These are phyloP conservation scores for Kodamaea laetipori DNA, from an alignment of 805 yeast genomes.

Conservation along the genomic window DNA sequence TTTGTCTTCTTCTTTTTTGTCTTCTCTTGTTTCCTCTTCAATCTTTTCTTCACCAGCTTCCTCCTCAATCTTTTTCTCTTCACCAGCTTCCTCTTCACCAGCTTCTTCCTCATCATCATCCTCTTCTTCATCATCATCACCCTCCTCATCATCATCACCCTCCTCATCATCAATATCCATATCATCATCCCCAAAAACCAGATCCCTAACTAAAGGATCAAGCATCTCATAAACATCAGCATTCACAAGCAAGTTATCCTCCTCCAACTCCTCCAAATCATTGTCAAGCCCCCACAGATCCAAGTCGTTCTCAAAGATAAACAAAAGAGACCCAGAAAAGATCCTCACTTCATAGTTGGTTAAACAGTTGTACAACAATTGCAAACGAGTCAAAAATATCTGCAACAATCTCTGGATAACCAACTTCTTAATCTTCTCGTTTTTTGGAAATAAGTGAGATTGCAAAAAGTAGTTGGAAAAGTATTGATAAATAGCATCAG, in stretches of 20 bases:
- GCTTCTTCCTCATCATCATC: constrained; percentile 2
- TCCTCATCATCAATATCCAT: constrained; percentile 24
- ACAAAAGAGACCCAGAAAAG: constrained; percentile 70
- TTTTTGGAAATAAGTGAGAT: constrained; percentile 6
- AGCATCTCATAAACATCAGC: constrained; percentile 16
- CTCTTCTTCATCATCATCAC: constrained; percentile 20
- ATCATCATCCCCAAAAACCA: constrained; percentile 11
- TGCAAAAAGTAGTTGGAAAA: constrained; percentile 29
- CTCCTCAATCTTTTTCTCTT: constrained; percentile 22
- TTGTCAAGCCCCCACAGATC: constrained; percentile 47
- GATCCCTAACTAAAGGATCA: constrained; percentile 31
- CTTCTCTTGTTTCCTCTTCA: constrained; percentile 15
- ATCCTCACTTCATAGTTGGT: constrained; percentile 63
- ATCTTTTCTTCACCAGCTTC: constrained; percentile 31
- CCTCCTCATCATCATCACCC: constrained; percentile 24
- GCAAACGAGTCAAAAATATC: constrained; percentile 60
- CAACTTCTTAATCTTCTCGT: constrained; percentile 27
- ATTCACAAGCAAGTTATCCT: constrained; percentile 16
- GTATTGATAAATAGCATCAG: constrained; percentile 48
- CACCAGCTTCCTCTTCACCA: constrained; percentile 14
- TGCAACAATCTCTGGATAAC: constrained; percentile 35
- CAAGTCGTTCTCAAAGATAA: constrained; percentile 71
- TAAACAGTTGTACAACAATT: constrained; percentile 65
- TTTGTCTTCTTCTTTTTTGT: constrained; percentile 17
- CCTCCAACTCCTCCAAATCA: constrained; percentile 7